Evolutionary conservation across 495 filamentous ascomycete species (phyloP).

Genomic region (Neohortaea acidophila): DNA sequence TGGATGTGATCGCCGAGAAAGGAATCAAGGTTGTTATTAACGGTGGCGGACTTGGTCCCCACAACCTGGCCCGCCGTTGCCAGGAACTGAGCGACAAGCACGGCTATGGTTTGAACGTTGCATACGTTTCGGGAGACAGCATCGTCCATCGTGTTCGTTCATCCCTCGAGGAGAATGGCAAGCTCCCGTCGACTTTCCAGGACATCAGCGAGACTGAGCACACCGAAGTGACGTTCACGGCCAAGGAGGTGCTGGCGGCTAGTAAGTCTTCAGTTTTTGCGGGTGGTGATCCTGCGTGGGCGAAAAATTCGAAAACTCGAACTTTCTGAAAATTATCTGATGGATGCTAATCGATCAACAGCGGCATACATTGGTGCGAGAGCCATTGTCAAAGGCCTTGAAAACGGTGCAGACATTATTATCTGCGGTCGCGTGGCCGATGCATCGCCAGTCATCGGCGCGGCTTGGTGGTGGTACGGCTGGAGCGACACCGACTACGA

Average conservation of each 20-base stretch:
- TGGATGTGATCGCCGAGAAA: slow-evolving; percentile 31
- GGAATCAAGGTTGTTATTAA: slow-evolving; percentile 33
- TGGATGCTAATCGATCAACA: slow-evolving; percentile 19
- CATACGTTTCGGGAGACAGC: slow-evolving; percentile 35
- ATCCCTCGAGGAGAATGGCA: slow-evolving; percentile 20
- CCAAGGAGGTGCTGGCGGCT: slow-evolving; percentile 15
- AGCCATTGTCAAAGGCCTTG: slow-evolving; percentile 21
- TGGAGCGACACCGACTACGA: slow-evolving; percentile 16
- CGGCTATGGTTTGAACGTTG: slow-evolving; percentile 27
- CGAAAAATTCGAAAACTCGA: slow-evolving; percentile 19
- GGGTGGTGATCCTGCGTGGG: slow-evolving; percentile 14
- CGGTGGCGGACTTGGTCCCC: slow-evolving; percentile 30
- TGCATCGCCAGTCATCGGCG: slow-evolving; percentile 17
- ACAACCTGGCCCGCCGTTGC: slow-evolving; percentile 27
- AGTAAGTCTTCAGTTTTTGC: slow-evolving; percentile 23
- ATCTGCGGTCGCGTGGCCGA: slow-evolving; percentile 19
- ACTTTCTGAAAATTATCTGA: slow-evolving; percentile 16
- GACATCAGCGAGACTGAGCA: no score
- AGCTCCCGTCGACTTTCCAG: slow-evolving; percentile 9
- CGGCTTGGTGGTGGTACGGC: slow-evolving; percentile 15
- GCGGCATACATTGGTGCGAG: slow-evolving; percentile 20
- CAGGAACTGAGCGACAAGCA: slow-evolving; percentile 26
- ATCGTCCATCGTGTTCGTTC: slow-evolving; percentile 20
- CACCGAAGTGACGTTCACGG: slow-evolving; percentile 14
- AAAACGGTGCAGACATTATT: slow-evolving; percentile 16